phyloP scores from a whole-genome alignment of 1,284 basidiomycete species.

The Cystobasidium pallidum region DNA sequence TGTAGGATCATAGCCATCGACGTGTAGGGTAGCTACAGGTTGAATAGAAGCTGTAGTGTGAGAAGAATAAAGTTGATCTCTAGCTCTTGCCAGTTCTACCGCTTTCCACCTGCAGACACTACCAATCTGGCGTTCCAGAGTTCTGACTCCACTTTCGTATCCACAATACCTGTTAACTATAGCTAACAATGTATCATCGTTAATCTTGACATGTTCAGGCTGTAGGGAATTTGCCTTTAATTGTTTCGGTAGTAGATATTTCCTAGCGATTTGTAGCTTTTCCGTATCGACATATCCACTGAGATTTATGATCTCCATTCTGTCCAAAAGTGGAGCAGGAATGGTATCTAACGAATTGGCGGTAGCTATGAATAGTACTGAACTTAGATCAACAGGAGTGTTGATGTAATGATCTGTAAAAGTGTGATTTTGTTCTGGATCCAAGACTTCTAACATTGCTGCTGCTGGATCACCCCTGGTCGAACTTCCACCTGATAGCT shows the following conservation, averaged over 20 bases:
- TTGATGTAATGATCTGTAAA: constrained; percentile 59
- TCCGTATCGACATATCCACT: constrained; percentile 59
- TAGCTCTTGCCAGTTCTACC: constrained; percentile 79
- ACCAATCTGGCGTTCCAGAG: constrained; percentile 83
- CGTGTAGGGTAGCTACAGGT: constrained; percentile 46
- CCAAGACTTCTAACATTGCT: constrained; percentile 59
- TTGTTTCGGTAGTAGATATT: constrained; percentile 80
- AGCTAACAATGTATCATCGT: constrained; percentile 70
- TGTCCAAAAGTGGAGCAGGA: constrained; percentile 58
- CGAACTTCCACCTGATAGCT: constrained; percentile 52
- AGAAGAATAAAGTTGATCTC: constrained; percentile 59
- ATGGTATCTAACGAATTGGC: constrained; percentile 59
- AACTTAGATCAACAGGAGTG: constrained; percentile 51
- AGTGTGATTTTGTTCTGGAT: constrained; percentile 58
- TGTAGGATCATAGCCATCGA: constrained; percentile 64
- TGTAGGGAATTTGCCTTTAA: constrained; percentile 70
- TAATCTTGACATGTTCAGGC: constrained; percentile 63
- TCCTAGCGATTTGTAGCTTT: constrained; percentile 58
- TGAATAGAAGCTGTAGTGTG: constrained; percentile 35
- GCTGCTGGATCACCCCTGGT: constrained; percentile 59
- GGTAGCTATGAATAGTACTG: constrained; percentile 59
- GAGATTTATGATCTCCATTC: constrained; percentile 58
- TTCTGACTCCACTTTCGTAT: constrained; percentile 87
- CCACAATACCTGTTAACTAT: constrained; percentile 75
- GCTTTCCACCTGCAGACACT: constrained; percentile 82